phyloP scores from a whole-genome alignment of 1,139 yeast genomes.

The Tardiomyces depauwii region DNA sequence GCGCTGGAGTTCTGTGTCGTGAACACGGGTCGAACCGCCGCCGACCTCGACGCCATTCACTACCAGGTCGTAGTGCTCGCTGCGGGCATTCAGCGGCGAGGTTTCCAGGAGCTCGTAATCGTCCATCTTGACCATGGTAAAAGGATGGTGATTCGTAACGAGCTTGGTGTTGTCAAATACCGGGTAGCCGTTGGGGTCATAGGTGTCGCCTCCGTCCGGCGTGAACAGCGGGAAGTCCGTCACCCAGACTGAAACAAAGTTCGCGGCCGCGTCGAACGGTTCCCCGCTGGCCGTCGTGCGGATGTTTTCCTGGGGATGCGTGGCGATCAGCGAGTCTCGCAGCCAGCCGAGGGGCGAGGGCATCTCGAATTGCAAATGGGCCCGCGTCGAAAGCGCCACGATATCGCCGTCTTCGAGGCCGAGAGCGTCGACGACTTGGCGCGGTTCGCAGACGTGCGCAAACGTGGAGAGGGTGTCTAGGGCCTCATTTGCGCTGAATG shows the following conservation, averaged over 20 bases:
- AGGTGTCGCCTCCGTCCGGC: constrained; percentile 40
- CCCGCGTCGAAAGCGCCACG: constrained; percentile 63
- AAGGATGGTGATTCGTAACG: constrained; percentile 89
- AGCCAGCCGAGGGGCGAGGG: constrained; percentile 91
- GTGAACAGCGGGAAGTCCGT: constrained; percentile 83
- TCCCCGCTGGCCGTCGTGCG: constrained; percentile 22
- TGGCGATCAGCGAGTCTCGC: constrained; percentile 58
- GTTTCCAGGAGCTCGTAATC: constrained; percentile 48
- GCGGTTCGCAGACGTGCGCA: constrained; percentile 11
- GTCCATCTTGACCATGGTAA: constrained; percentile 74
- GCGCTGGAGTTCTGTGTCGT: constrained; percentile 67
- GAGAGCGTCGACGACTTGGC: constrained; percentile 7
- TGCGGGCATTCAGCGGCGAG: constrained; percentile 56
- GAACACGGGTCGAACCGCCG: constrained; percentile 95
- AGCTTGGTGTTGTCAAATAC: constrained; percentile 36
- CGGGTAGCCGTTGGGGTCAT: constrained; percentile 40
- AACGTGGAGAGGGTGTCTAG: neutral
- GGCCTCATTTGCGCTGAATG: neutral
- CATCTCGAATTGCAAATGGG: constrained; percentile 62
- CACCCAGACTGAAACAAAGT: constrained; percentile 75
- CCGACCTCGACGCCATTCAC: constrained; percentile 93
- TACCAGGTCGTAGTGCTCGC: constrained; percentile 93
- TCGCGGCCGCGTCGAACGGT: constrained; percentile 13
- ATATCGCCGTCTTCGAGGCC: constrained; percentile 53
- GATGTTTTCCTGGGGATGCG: constrained; percentile 41